Evolutionary conservation across 2,329 filamentous ascomycete species (phyloP).

Genomic region (Bimuria novae-zelandiae): DNA sequence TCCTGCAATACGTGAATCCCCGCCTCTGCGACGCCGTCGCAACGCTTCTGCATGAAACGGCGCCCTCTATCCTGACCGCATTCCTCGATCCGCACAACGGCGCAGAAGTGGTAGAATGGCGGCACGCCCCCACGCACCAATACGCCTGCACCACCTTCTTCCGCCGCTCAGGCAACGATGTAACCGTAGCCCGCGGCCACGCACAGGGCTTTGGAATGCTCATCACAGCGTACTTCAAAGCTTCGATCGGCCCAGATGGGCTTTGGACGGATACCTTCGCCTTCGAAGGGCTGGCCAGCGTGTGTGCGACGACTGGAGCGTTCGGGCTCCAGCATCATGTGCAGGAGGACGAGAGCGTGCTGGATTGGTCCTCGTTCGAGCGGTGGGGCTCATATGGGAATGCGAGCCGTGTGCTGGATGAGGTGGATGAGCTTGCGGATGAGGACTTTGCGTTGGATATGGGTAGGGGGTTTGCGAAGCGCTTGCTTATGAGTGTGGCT

Average conservation of each 20-base stretch:
- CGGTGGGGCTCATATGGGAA: not conserved
- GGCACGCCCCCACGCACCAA: conserved; percentile 1
- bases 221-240: conserved; percentile 18
- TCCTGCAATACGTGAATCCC: conserved; percentile 13
- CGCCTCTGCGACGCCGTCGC: conserved; percentile 24
- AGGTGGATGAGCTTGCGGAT: conserved; percentile 7
- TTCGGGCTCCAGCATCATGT: not conserved
- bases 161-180: conserved; percentile 15
- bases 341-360: not conserved
- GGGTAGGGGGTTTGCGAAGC: not conserved
- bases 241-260: conserved; percentile 10
- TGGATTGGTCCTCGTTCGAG: conserved; percentile 17
- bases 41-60: conserved; percentile 17
- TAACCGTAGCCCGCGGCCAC: conserved; percentile 18
- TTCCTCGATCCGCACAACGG: conserved; percentile 19
- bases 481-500: not conserved
- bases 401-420: not conserved
- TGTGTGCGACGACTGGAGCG: not conserved
- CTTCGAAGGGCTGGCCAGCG: not conserved
- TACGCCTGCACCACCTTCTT: conserved; percentile 14
- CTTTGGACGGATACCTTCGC: conserved; percentile 20
- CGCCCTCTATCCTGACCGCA: conserved; percentile 14
- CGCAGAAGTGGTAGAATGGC: conserved; percentile 26
- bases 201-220: conserved; percentile 21
- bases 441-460: conserved; percentile 13